Base-by-base conservation (phyloP, 192 early-diverging fungal species). In the Coemansia sp. region DNA sequence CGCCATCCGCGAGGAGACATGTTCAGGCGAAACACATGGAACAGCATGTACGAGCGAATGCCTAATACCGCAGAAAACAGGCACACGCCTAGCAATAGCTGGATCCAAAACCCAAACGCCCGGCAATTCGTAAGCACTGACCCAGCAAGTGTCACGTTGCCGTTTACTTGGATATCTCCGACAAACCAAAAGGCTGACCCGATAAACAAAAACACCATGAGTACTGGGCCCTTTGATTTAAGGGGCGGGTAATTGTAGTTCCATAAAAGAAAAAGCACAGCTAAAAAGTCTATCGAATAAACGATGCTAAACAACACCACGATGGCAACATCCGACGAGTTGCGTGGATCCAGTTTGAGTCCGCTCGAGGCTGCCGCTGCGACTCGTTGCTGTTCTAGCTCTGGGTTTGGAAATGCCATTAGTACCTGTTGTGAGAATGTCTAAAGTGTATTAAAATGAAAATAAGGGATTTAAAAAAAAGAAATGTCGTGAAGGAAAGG, bases 181-280 rank as follows among this genome's bases (percentile, higher is more conserved):
- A 81, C 40, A 23, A 67, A 69, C 78, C 78, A 81, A 21, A 79
- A 53, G 0, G 29, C 61, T 2, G 61, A 72, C 9, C 23, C 58
- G 12, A 58, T 26, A 23, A 66, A 69, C 9, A 65, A 18, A 12
- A 58, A 49, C 31, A 63, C 43, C 78, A 81, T 69, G n/a, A 75
- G 8, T 1, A 59, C 13, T 0, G 73, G 72, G 31, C 70, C 58
- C 31, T 81, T 81, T 23, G 72, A 63, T 26, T 63, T 66, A 23
- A 81, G 49, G 7, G 78, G 78, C 39, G 78, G 68, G 39, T 81
- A 81, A 16, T 64, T 64, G 34, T 70, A 66, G 60, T 81, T 72
- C 25, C 21, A 40, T 23, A 81, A 57, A 16, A 75, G 39, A 23
- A 63, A 68, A 2, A 69, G 7, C 18, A 69, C 69, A 4, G 69